Evolutionary conservation across 148 eudicot species (phyloP), one percentile per base, ranked within the genome.

Genomic region (Vaccinium darrowii): DNA sequence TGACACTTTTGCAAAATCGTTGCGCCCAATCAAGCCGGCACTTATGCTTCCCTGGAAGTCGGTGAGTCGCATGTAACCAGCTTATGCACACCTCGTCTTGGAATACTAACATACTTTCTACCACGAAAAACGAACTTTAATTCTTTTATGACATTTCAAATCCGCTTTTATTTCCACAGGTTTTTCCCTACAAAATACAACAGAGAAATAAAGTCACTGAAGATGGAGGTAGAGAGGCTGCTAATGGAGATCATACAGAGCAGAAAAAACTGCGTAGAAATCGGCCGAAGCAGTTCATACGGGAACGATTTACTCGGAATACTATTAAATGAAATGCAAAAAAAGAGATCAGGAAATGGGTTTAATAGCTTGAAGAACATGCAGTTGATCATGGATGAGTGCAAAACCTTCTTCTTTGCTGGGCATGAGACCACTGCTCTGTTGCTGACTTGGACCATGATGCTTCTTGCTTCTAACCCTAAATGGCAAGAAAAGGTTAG

Each of bases 161-260:
- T 43, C 5, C 47, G 13, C 14, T 0, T 69, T 15, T 52, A 43
- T 43, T 82, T 52, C 47, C 85, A 50, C 84, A 96, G 99, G 84
- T 94, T 92, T 87, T 92, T 96, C n/a, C 99, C 99, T 0, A 96
- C 98, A 83, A 94, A 93, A 81, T 96, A 96, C 73, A 96, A 96
- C 87, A 89, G 94, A 83, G 97, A 94, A 57, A 96, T 94, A 75
- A 96, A 94, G 82, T 79, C 91, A 4, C 47, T 96, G 57, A 96
- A 94, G 85, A 57, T 58, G 80, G 98, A 96, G 81, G 98, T 96
- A 15, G 99, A 96, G 82, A 87, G 88, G 54, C 56, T 92, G 15
- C 60, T 96, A 51, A 90, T 92, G 95, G 98, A 95, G 92, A 97
- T 97, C 54, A 94, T 97, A 54, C 92, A 91, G 73, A 90, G 93